Evolutionary conservation across 2,329 filamentous ascomycete genomes (phyloP).

Genomic region (Aureobasidium sp.): DNA sequence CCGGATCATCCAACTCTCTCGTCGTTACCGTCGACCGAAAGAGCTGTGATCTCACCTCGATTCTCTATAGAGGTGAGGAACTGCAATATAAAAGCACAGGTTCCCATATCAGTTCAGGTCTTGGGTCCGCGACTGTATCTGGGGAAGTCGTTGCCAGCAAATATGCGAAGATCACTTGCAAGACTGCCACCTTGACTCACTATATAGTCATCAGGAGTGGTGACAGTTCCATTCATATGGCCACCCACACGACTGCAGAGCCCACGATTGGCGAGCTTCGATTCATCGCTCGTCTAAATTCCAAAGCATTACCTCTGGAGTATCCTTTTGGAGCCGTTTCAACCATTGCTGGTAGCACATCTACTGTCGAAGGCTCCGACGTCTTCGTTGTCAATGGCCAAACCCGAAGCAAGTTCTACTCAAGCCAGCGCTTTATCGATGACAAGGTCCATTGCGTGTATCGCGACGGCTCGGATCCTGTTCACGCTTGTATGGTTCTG

Average conservation of each 20-base stretch:
- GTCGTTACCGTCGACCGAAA: slow-evolving; percentile 29
- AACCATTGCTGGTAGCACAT: slow-evolving; percentile 42
- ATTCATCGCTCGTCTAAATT: slow-evolving; percentile 53
- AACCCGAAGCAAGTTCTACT: slow-evolving; percentile 63
- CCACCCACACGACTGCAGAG: slow-evolving; percentile 49
- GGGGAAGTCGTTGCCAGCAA: slow-evolving; percentile 27
- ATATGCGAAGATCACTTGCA: slow-evolving; percentile 55
- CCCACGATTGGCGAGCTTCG: slow-evolving; percentile 44
- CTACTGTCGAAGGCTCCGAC: slow-evolving; percentile 45
- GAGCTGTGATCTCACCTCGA: slow-evolving; percentile 56
- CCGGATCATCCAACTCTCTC: slow-evolving; percentile 25
- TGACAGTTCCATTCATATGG: slow-evolving; percentile 46
- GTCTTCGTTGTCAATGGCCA: slow-evolving; percentile 50
- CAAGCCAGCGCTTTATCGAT: slow-evolving; percentile 60
- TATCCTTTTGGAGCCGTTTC: slow-evolving; percentile 39
- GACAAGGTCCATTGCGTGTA: slow-evolving; percentile 55
- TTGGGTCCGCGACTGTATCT: slow-evolving; percentile 49
- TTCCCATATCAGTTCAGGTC: slow-evolving; percentile 51
- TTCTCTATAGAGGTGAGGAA: slow-evolving; percentile 51
- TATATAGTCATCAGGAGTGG: slow-evolving; percentile 54
- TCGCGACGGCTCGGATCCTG: slow-evolving; percentile 33
- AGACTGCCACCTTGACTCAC: slow-evolving; percentile 52
- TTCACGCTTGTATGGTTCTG: slow-evolving; percentile 54
- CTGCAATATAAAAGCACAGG: slow-evolving; percentile 45
- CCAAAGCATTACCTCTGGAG: slow-evolving; percentile 28